Evolutionary conservation across 305 asterid genomes (phyloP), one percentile per base, ranked within the genome.

Genomic region (Stenogyne calaminthoides): DNA sequence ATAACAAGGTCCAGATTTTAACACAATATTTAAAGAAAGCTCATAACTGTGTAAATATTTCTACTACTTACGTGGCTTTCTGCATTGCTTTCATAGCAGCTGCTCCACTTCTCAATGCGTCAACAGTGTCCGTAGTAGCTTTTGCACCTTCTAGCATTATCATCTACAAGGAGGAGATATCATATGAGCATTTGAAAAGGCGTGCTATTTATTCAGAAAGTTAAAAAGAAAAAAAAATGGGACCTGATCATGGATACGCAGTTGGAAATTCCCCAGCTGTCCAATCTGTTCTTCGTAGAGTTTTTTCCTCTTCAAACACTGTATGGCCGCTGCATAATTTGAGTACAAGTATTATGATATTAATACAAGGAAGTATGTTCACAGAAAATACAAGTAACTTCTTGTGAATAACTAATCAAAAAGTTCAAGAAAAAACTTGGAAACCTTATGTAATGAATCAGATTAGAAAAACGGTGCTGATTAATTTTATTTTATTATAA

Each of bases 41-140:
- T 56, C 58, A 11, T 9, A 29, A 54, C 9, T 70, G 46, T 9
- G 9, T 40, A 69, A 52, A 55, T 27, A 22, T 42, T 64, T 12
- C 20, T 22, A 62, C 73, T 16, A 80, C 95, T 85, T 79, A 89
- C 95, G 85, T 78, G 62, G 89, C 88, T 83, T 84, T 89, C 70
- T 87, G 89, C 85, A 89, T 89, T 58, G 91, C 88, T 81, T 87
- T 87, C 95, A 87, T 87, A 57, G 90, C 88, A 68, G 88, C 76
- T 7, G 95, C 90, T 72, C 89, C 90, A 39, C 81, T 84, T 84
- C 88, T 82, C 76, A 89, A 79, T 40, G 89, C 91, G 59, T 81
- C 91, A 15, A 89, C 91, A n/a, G 95, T 87, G 44, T 87, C 89
- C 10, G 92, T 85, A 22, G 95, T 89, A 72, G 92, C 93, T 76